Evolutionary conservation across 202 grass and related monocot species (phyloP), one percentile per base, ranked within the genome.

Genomic region (Miscanthus sacchariflorus): DNA sequence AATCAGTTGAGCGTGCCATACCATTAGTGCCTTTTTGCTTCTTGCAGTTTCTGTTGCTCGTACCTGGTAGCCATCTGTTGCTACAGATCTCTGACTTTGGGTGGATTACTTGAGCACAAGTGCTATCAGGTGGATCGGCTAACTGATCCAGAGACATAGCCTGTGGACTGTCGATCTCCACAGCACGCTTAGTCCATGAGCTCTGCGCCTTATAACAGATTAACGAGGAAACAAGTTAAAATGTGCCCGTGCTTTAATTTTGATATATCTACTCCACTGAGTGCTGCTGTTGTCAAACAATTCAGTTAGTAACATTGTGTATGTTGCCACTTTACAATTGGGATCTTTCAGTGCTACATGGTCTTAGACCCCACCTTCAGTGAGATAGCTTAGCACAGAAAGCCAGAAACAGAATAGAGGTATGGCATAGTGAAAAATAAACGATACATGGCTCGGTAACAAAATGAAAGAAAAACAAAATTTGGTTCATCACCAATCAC

Each of bases 51-150:
- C 76, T 88, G 45, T 54, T 90, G 24, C 43, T 45, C 30, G 84
- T 84, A 85, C 80, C 61, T 87, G 85, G 87, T 58, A 89, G 61
- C 88, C 72, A 84, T 61, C 58, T 90, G 19, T 90, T 87, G 52
- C 89, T 87, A 79, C 91, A 92, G 74, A 80, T 94, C 70, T 93
- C 87, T 38, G 89, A 73, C 67, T 90, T 93, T 3, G 80, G 73
- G 69, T 94, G 90, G 80, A 90, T 95, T 50, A 95, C 93, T 87
- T 87, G 92, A 0, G 89, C 93, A 76, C 96, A 98, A 19, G 93
- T 98, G 88, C 93, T 95, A 71, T 95, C 85, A 68, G 85, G 80
- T 70, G 91, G 89, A 87, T 94, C 92, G 59, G 73, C 83, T 74
- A 93, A 91, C 73, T 89, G 92, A 86, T 94, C 83, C 33, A 77